Base-by-base conservation (phyloP, 2,329 filamentous ascomycete species). In the Clonostachys chloroleuca region DNA sequence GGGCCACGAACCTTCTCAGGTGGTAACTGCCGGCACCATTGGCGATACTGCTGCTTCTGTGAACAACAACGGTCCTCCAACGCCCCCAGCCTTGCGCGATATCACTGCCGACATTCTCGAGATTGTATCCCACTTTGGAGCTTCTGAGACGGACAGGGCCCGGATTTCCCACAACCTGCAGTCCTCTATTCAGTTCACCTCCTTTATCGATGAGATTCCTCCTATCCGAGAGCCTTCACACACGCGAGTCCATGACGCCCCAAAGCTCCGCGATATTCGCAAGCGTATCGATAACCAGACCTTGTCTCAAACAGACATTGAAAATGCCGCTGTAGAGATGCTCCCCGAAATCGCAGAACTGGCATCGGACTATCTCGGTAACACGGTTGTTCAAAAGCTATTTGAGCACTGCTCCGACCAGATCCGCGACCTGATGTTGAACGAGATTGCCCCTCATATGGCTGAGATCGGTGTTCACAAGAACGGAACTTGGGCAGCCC, bases 371-470 rank as follows among this genome's bases (percentile, higher is more conserved):
- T 99, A 99, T 59, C 80, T 99, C 34, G 94, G 94, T 57, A 99
- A 99, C 70, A 99, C 94, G 0, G 94, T 99, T n/a, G 92, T 99
- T 16, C 94, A 99, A 71, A 99, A 99, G 70, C 75, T 99, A 42
- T 99, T 99, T 61, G 92, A 99, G 66, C 90, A 89, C 69, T 97
- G 94, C 72, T 94, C 90, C 1, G 92, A 97, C 63, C 75, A 83
- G 40, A 83, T 92, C 40, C 92, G 95, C 58, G 91, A 96, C 65
- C 86, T 87, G 48, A 97, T 99, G 94, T 75, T 99, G 49, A 69
- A 74, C 13, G 84, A 92, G 61, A 95, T 99, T 58, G 83, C 88
- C 4, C 92, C 92, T 49, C 92, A 96, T 62, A 80, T 97, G 63
- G 91, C 92, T 24, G 92, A 97, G 68, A 96, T 97, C 68, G 94